phyloP scores from a whole-genome alignment of 2,329 filamentous ascomycete species.

The Phoma herbarum region DNA sequence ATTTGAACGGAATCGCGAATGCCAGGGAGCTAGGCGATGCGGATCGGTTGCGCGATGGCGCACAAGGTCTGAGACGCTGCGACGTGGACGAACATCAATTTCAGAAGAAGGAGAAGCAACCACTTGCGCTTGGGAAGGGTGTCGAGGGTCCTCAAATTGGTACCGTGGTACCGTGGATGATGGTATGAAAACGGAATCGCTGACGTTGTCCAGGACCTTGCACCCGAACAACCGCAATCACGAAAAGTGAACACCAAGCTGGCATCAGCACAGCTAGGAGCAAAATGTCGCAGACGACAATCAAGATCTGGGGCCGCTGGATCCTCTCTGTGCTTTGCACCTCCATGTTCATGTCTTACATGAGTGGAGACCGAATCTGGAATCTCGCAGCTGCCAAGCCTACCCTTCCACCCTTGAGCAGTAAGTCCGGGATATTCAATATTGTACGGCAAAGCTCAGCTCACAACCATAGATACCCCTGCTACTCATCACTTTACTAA shows the following conservation, averaged over 20 bases:
- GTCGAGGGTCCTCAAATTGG: constrained; percentile 36
- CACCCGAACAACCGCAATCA: constrained; percentile 37
- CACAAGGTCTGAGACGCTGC: constrained; percentile 23
- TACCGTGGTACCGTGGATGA: constrained; percentile 14
- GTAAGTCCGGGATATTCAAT: constrained; percentile 17
- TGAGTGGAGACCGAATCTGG: constrained; percentile 15
- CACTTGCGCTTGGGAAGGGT: constrained; percentile 32
- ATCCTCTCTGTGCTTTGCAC: constrained; percentile 37
- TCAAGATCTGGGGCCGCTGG: constrained; percentile 35
- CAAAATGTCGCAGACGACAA: neutral
- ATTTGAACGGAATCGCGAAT: constrained; percentile 44
- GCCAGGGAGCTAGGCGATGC: constrained; percentile 42
- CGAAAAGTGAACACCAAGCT: constrained; percentile 31
- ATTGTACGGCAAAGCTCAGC: neutral
- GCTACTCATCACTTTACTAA: constrained; percentile 22
- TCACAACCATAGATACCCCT: constrained; percentile 14
- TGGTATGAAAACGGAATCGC: constrained; percentile 12
- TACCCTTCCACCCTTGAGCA: constrained; percentile 13
- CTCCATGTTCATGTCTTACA: constrained; percentile 36
- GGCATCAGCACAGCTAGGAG: constrained; percentile 17
- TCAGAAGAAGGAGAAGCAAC: constrained; percentile 32
- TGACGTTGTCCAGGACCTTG: constrained; percentile 37
- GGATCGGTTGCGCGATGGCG: constrained; percentile 27
- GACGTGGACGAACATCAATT: constrained; percentile 27
- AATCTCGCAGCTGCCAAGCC: constrained; percentile 11